Evolutionary conservation across 116 monocot species (phyloP), one percentile per base, ranked within the genome.

Genomic region (Phalaenopsis hybrid): DNA sequence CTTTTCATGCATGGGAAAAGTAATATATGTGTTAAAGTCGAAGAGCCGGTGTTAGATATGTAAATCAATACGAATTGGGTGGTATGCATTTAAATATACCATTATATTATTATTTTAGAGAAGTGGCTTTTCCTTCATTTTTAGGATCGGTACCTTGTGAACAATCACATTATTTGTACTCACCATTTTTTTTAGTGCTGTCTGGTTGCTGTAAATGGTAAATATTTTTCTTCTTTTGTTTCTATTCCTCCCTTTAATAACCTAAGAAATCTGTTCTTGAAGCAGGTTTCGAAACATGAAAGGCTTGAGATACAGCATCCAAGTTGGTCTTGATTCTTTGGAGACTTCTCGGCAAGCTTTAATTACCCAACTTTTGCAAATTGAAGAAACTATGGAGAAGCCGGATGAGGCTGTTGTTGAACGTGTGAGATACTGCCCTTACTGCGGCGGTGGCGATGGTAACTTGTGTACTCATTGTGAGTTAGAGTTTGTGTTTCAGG

Each of bases 401-500:
- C 97, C 97, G 78, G 89, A 83, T 33, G 82, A 89, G 80, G 90
- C 85, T 81, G 97, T 93, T 76, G 82, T 97, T 86, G 90, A 86
- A 77, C 89, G 89, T 31, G 85, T 90, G 75, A 87, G 91, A 83
- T 90, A 86, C 79, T 97, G 97, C 79, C 92, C 94, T 78, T 91
- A 80, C 65, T 97, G 97, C 74, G 85, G 85, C 72, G 84, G 86
- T 83, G 94, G 97, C 52, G 81, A 88, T 87, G 97, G 97, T 79
- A 68, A 90, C 72, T 83, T 97, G 41, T 97, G 97, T 83, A 75
- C 90, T 28, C 93, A 90, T 37, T 97, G 97, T 82, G 93, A 97
- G 87, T 83, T 97, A 50, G 88, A 94, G 88, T 84, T 78, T 21
- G 80, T 93, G 15, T 97, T 97, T 90, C 92, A 93, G 94, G 97